phyloP scores from a whole-genome alignment of 108 stramenopile genomes.

The Cyclotella choctawhatcheeana region DNA sequence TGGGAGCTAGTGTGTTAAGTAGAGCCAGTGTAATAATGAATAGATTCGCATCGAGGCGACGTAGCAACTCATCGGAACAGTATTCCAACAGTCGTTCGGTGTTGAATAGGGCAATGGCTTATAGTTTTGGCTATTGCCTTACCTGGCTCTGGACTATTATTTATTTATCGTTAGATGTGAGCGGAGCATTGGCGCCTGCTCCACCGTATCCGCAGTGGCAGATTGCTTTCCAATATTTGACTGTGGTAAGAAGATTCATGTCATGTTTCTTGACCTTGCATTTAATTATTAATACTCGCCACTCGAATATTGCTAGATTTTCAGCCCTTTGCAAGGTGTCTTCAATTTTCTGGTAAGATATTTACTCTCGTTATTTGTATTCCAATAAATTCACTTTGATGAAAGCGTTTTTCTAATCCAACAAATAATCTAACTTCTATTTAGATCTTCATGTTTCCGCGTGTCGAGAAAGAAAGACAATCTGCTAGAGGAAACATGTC shows the following conservation, averaged over 20 bases:
- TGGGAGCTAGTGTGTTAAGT: neutral
- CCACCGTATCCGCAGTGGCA: neutral
- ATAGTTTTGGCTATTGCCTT: neutral
- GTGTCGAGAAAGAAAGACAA: neutral
- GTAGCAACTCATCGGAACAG: neutral
- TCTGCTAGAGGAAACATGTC: neutral
- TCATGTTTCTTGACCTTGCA: neutral
- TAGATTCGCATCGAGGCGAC: neutral
- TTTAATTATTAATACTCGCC: neutral
- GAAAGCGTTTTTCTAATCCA: neutral
- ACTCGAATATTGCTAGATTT: neutral
- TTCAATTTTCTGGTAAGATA: constrained; percentile 12
- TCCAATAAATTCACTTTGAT: neutral
- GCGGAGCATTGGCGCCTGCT: neutral
- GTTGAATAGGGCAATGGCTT: constrained; percentile 4
- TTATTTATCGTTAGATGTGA: neutral
- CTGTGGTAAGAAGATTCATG: neutral
- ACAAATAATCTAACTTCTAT: neutral
- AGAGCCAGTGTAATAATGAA: neutral
- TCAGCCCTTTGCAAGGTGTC: constrained; percentile 12
- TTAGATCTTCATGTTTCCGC: neutral
- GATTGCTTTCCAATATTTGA: neutral
- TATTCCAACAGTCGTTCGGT: constrained; percentile 9
- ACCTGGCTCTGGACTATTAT: constrained; percentile 9
- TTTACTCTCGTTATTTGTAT: too few relatives aligned